Percentiles rank a stretch among this genome's conserved stretches.
phyloP scores from a whole-genome alignment of 2,329 filamentous ascomycete genomes.

The Colletotrichum filicis region DNA sequence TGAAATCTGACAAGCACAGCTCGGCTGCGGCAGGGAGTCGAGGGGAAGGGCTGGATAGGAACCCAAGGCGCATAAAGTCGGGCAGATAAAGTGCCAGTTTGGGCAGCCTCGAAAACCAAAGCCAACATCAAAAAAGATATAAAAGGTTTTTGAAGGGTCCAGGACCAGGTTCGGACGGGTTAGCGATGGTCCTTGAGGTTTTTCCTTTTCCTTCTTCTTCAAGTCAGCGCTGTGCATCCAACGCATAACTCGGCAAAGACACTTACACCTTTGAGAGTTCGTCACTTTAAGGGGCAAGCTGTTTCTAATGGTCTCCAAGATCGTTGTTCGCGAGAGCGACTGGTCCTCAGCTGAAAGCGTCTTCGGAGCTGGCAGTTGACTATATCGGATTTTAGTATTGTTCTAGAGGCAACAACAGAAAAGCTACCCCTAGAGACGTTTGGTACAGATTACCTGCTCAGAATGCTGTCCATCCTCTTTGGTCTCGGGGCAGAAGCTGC shows the following conservation, averaged over 20 bases:
- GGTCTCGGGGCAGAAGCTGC: not conserved
- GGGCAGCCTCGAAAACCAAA: not conserved
- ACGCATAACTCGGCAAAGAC: slow-evolving; percentile 8
- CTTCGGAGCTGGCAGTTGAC: not conserved
- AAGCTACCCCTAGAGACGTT: no score
- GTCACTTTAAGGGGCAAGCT: not conserved
- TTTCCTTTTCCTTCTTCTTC: not conserved
- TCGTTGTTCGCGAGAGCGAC: not conserved
- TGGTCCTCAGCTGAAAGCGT: not conserved
- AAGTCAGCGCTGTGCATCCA: slow-evolving; percentile 20
- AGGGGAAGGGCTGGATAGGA: no score
- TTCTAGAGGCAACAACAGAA: no score
- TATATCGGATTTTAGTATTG: not conserved
- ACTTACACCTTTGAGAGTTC: not conserved
- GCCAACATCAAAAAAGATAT: not conserved
- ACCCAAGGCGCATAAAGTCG: not conserved
- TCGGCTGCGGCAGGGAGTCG: not conserved
- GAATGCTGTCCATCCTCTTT: not conserved
- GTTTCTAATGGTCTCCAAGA: not conserved
- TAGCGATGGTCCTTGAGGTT: not conserved
- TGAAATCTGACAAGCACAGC: not conserved
- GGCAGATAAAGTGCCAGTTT: not conserved
- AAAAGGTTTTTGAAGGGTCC: not conserved
- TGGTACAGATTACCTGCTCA: not conserved
- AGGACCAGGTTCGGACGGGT: not conserved